Evolutionary conservation across 1,139 yeast genomes (phyloP), one percentile per base, ranked within the genome.

Genomic region (Diutina neorugosa): DNA sequence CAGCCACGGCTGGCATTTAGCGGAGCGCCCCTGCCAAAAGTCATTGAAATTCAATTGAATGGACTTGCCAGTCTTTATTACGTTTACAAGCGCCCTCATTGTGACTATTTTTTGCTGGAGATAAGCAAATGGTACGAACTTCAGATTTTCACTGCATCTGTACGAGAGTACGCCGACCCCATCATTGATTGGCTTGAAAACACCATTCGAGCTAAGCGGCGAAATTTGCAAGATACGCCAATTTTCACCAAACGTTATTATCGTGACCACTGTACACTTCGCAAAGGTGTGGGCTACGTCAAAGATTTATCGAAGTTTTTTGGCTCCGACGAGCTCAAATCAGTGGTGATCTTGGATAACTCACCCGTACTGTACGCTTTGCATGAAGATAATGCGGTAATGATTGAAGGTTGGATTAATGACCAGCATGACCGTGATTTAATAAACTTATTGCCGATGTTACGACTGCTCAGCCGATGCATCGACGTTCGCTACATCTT

Each of bases 401-500:
- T 86, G 70, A 89, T 93, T 20, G 97, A 91, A 67, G 98, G 98
- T 49, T 93, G 98, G 98, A 89, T 93, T 57, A 89, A 88, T 62
- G 98, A 93, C 67, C 96, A 95, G 20, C 80, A 84, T 50, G 98
- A 93, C 64, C 76, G 84, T 25, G 96, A 89, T 61, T 71, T 93
- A 55, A 70, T 93, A 65, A 83, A 88, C 61, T 69, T 93, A 53
- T 68, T 93, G 52, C 98, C 98, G 1, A 70, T 93, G 64, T 71
- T 93, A 53, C 82, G 86, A 61, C 86, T 96, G 40, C 69, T 93
- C 61, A 76, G 96, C 56, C 78, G 81, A 58, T 81, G 93, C 40
- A 83, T 89, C 7, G 98, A 93, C 67, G 97, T 93, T n/a, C 73
- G 98, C 57, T 80, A 81, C 52, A 71, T 93, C 1, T 69, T 93